Evolutionary conservation across 345 rosid genomes (phyloP).

Genomic region (Turritis glabra): DNA sequence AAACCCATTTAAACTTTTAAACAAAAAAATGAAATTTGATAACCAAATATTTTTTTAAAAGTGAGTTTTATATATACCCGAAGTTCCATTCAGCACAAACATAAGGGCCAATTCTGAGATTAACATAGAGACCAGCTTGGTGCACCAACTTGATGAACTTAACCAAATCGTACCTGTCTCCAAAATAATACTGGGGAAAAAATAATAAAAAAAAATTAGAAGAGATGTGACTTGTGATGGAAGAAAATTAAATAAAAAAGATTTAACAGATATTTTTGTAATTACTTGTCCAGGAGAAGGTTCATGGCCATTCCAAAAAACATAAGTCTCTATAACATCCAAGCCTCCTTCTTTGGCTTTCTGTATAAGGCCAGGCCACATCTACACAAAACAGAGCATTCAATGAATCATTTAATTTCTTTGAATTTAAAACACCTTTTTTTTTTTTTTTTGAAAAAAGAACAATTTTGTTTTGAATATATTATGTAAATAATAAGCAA

Average conservation of each 20-base stretch:
- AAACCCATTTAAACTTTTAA: slow-evolving; percentile 6
- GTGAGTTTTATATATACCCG: slow-evolving; percentile 51
- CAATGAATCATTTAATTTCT: slow-evolving; percentile 15
- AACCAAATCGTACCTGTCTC: slow-evolving; percentile 83
- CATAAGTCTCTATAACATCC: slow-evolving; percentile 90
- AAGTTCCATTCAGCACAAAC: slow-evolving; percentile 98
- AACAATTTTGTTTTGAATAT: background rate
- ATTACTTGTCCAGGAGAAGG: slow-evolving; percentile 87
- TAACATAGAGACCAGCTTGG: slow-evolving; percentile 85
- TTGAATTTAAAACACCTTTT: background rate
- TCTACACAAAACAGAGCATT: slow-evolving; percentile 51
- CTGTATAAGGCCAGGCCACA: slow-evolving; percentile 95
- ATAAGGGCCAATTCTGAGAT: slow-evolving; percentile 97
- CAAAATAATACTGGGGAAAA: slow-evolving; percentile 67
- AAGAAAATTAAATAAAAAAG: background rate
- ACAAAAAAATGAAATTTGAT: background rate
- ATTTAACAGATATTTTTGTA: background rate
- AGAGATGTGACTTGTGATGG: slow-evolving; percentile 12
- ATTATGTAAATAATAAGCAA: slow-evolving; percentile 23
- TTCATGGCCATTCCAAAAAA: slow-evolving; percentile 97
- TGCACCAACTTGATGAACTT: slow-evolving; percentile 78
- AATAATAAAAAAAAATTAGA: background rate
- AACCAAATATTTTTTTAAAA: background rate
- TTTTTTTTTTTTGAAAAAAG: background rate
- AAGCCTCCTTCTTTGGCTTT: slow-evolving; percentile 97